Conservation (phyloP, 345 rosid species). For the Salix purpurea region DNA sequence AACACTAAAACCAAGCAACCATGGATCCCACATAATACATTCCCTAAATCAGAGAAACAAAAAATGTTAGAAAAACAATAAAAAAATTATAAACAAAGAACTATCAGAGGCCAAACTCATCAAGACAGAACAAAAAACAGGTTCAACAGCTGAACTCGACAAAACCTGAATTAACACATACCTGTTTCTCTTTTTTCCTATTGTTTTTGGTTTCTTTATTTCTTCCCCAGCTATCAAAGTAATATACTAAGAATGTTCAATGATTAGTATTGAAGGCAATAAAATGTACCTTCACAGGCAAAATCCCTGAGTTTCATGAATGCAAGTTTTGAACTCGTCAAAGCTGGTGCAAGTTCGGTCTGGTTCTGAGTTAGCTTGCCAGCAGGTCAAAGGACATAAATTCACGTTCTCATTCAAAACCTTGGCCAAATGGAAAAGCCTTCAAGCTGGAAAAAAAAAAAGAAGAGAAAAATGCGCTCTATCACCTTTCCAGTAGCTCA, state of each 20-base stretch:
- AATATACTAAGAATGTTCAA: not conserved
- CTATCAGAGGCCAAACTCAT: not conserved
- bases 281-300: conserved; percentile 7
- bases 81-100: not conserved
- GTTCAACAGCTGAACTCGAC: not conserved
- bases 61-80: not conserved
- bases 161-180: not conserved
- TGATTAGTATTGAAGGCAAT: not conserved
- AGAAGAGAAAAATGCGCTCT: not conserved
- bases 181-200: not conserved
- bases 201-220: not conserved
- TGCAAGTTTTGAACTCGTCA: not conserved
- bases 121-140: not conserved
- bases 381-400: not conserved
- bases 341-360: conserved; percentile 6
- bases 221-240: not conserved
- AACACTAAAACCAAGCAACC: not conserved
- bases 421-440: not conserved
- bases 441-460: not conserved
- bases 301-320: conserved; percentile 2
- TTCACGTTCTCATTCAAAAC: not conserved
- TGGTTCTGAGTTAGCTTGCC: not conserved
- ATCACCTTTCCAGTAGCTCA: conserved; percentile 3
- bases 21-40: not conserved
- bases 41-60: not conserved